These are phyloP conservation scores for Vitis rotundifolia DNA, from an alignment of 164 flowering plant species.

Conservation along the genomic window DNA sequence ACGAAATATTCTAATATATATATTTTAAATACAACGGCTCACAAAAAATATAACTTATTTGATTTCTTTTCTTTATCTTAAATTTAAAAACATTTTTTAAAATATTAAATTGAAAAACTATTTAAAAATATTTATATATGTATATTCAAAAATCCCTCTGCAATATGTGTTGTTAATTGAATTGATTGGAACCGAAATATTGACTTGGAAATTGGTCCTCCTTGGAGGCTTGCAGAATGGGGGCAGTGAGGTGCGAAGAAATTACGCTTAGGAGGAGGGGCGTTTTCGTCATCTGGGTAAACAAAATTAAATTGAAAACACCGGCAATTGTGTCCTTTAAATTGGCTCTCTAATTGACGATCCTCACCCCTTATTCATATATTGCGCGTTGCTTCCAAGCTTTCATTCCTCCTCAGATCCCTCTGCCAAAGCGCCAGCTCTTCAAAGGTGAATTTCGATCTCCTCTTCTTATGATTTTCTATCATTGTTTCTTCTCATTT, in stretches of 20 bases:
- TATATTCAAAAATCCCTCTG: too few species aligned
- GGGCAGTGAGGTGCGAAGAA: too few species aligned
- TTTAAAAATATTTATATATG: too few species aligned
- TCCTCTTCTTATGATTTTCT: background rate
- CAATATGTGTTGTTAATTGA: too few species aligned
- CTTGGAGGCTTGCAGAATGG: too few species aligned
- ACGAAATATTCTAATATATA: too few species aligned
- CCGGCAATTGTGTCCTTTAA: background rate
- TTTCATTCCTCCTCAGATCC: slow-evolving; percentile 12
- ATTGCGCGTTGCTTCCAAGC: slow-evolving; percentile 23
- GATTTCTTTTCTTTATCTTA: too few species aligned
- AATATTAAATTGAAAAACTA: too few species aligned
- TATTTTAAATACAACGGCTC: too few species aligned
- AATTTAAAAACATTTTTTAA: too few species aligned
- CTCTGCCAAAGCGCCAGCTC: slow-evolving; percentile 8
- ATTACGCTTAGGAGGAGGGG: slow-evolving; percentile 1
- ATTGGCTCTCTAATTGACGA: slow-evolving; percentile 8
- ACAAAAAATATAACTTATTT: too few species aligned
- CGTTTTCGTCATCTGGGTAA: background rate
- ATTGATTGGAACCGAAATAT: background rate
- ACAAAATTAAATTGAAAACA: background rate
- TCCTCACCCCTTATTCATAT: background rate
- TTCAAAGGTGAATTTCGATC: slow-evolving; percentile 14
- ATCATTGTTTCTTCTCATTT: too few species aligned
- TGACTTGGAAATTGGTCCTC: slow-evolving; percentile 1